phyloP scores from a whole-genome alignment of 176 grass and related monocot genomes.

The Poa annua region DNA sequence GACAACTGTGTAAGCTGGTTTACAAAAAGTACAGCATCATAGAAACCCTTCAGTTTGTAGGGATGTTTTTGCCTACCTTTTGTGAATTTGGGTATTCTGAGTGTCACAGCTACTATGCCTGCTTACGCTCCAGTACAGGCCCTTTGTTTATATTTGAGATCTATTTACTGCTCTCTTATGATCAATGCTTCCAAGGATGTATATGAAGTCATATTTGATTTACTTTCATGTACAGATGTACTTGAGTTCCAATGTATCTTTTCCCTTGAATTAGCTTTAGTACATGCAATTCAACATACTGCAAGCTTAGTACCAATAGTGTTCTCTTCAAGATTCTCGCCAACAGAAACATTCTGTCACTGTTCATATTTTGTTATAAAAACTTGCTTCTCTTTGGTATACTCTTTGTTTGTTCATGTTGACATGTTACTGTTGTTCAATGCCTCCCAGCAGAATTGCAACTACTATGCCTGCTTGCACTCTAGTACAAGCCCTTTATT shows the following conservation, averaged over 20 bases:
- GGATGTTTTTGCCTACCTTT: background rate
- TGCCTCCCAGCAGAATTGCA: constrained; percentile 1
- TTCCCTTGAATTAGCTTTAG: constrained; percentile 1
- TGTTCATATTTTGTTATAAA: background rate
- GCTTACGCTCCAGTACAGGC: background rate
- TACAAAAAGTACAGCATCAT: background rate
- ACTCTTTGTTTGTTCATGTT: background rate
- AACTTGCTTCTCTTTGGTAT: background rate
- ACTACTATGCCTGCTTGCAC: background rate
- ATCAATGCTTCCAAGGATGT: background rate
- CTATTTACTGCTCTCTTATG: background rate
- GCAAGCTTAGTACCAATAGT: background rate
- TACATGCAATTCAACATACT: background rate
- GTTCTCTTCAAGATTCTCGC: background rate
- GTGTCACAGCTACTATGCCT: background rate
- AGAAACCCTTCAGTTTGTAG: constrained; percentile 14
- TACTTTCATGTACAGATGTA: background rate
- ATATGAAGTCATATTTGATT: background rate
- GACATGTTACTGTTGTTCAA: constrained; percentile 7
- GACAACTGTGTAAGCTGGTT: constrained; percentile 9
- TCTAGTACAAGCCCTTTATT: constrained; percentile 22
- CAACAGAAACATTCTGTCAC: background rate
- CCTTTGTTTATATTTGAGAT: constrained; percentile 23
- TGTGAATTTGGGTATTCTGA: background rate
- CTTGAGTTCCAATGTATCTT: background rate